Percentiles rank a stretch among this genome's conserved stretches.
These are phyloP conservation scores for Colletotrichum sp. DNA, from an alignment of 2,329 filamentous ascomycete species.

Conservation along the genomic window DNA sequence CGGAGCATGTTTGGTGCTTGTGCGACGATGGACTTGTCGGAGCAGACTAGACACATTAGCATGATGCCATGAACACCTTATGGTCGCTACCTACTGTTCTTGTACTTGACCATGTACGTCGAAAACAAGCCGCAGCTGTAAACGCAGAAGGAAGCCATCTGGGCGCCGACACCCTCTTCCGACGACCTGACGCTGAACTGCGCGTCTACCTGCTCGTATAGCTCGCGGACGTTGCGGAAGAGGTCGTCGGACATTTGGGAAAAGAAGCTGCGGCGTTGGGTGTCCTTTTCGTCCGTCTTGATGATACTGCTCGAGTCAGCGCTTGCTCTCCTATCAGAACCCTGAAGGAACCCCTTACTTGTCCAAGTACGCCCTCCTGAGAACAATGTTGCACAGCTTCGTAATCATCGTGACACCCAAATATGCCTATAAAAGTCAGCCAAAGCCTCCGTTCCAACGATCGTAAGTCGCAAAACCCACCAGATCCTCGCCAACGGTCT, in stretches of 20 bases:
- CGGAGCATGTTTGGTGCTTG: slow-evolving; percentile 52
- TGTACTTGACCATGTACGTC: slow-evolving; percentile 57
- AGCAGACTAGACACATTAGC: slow-evolving; percentile 41
- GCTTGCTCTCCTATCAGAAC: background rate
- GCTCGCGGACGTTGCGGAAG: slow-evolving; percentile 51
- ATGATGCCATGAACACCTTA: background rate
- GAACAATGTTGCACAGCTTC: slow-evolving; percentile 61
- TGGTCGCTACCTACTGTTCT: slow-evolving; percentile 42
- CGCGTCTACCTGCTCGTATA: slow-evolving; percentile 56
- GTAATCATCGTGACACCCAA: slow-evolving; percentile 60
- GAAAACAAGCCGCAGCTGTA: slow-evolving; percentile 61
- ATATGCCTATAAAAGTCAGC: slow-evolving; percentile 47
- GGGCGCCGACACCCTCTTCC: slow-evolving; percentile 56
- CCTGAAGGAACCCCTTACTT: slow-evolving; percentile 41
- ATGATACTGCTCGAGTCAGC: slow-evolving; percentile 43
- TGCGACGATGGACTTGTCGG: slow-evolving; percentile 41
- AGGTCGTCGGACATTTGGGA: slow-evolving; percentile 49
- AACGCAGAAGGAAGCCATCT: slow-evolving; percentile 60
- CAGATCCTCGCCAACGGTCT: slow-evolving; percentile 53
- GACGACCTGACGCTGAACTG: slow-evolving; percentile 52
- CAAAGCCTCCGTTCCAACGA: background rate
- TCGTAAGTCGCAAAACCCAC: slow-evolving; percentile 34
- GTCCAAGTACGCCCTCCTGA: slow-evolving; percentile 58
- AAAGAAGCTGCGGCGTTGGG: slow-evolving; percentile 43
- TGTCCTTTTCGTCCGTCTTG: slow-evolving; percentile 42